phyloP scores from a whole-genome alignment of 2,329 filamentous ascomycete genomes.

The Aureobasidium sp. region DNA sequence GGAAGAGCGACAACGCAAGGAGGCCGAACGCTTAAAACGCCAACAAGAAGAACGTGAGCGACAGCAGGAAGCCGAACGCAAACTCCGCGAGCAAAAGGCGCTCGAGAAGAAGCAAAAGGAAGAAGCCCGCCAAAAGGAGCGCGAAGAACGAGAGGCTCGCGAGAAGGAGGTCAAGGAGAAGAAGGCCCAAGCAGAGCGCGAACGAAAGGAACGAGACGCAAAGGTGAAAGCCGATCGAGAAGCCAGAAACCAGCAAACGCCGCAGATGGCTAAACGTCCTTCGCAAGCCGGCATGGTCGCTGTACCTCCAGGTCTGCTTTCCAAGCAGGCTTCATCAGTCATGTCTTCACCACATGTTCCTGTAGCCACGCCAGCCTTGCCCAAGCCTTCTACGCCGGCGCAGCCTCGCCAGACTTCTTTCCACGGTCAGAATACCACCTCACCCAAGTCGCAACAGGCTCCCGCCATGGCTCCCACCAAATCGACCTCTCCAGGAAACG shows the following conservation, averaged over 20 bases:
- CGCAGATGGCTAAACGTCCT: slow-evolving; percentile 47
- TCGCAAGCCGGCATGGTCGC: slow-evolving; percentile 52
- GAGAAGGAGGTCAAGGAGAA: slow-evolving; percentile 71
- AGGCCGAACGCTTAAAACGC: slow-evolving; percentile 73
- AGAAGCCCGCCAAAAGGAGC: slow-evolving; percentile 69
- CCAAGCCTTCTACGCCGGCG: slow-evolving; percentile 75
- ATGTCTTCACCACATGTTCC: slow-evolving; percentile 73
- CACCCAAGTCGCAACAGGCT: slow-evolving; percentile 60
- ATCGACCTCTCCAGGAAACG: slow-evolving; percentile 52
- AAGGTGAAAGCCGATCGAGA: slow-evolving; percentile 40
- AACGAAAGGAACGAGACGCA: slow-evolving; percentile 56
- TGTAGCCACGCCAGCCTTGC: slow-evolving; percentile 70
- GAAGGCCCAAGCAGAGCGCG: slow-evolving; percentile 51
- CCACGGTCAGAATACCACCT: slow-evolving; percentile 63
- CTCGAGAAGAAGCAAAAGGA: slow-evolving; percentile 71
- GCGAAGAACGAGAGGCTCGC: slow-evolving; percentile 53
- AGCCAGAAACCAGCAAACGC: slow-evolving; percentile 26
- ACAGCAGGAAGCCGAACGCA: slow-evolving; percentile 79
- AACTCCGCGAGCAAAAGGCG: slow-evolving; percentile 70
- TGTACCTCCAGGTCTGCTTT: slow-evolving; percentile 46
- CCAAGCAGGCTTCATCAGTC: slow-evolving; percentile 45
- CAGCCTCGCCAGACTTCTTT: slow-evolving; percentile 72
- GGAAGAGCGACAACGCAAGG: slow-evolving; percentile 76
- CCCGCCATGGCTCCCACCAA: slow-evolving; percentile 39
- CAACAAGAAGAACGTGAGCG: slow-evolving; percentile 78